Base-by-base conservation (phyloP, 495 filamentous ascomycete genomes). In the Aspergillus homomorphus region DNA sequence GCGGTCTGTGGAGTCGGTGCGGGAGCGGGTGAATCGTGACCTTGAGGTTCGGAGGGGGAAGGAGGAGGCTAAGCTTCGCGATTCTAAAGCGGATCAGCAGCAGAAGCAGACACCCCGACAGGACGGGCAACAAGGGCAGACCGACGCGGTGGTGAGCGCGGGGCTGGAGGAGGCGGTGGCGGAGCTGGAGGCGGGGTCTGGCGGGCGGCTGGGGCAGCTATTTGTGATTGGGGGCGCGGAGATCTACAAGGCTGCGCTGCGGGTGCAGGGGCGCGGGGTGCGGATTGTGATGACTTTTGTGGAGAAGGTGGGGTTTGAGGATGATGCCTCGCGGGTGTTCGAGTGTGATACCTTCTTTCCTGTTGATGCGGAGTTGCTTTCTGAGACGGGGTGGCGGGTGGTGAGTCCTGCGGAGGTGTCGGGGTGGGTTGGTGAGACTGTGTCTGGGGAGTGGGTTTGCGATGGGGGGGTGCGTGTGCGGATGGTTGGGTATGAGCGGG, bases 281-380 rank as follows among this genome's bases (percentile, higher is more conserved):
- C 49, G 77, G 58, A 69, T 80, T 69, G 66, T 80, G 45, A 74
- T 78, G 76, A 80, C 77, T 51, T 67, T 73, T 65, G 73, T 80
- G 51, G 67, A 70, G 52, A 63, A 63, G 62, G 69, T 65, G 41
- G 28, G 1, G 78, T 61, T 66, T 77, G 65, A 71, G 26, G 68
- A 53, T 48, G 62, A 77, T 81, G 57, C 75, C 33, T 2, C 4
- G 76, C 63, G 69, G 62, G 56, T 84, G 51, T 96, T 87, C 75
- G 90, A 92, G 62, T 96, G 92, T 71, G 94, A 98, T 85, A 89
- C 88, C 0, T 88, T 88, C 59, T 97, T 97, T 67, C 88, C 89
- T 6, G 60, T 88, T 23, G 74, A 80, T 68, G 62, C 60, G 49
- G 62, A 67, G 43, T 57, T 75, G 44, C 55, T 59, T 18, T 15